Conservation (phyloP, 345 rosid species). For the Fremontodendron californicum region DNA sequence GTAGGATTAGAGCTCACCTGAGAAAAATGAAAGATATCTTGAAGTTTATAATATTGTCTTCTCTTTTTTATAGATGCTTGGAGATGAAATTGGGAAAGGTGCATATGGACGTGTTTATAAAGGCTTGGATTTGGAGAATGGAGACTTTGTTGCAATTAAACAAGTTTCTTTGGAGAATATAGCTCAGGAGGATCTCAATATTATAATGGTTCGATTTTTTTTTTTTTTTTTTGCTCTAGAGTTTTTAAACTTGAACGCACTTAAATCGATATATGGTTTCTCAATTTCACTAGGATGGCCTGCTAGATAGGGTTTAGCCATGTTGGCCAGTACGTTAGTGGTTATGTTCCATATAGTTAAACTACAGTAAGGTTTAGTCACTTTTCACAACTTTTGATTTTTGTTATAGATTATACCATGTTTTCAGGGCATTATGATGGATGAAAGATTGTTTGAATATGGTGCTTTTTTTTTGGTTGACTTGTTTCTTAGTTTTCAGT, state of each 20-base stretch:
- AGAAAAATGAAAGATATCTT: not conserved
- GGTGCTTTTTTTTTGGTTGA: not conserved
- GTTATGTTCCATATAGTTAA: not conserved
- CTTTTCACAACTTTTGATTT: not conserved
- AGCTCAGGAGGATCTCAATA: slow-evolving; percentile 96
- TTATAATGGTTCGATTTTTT: slow-evolving; percentile 69
- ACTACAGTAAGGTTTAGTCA: not conserved
- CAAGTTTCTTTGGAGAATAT: slow-evolving; percentile 98
- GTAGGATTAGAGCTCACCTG: not conserved
- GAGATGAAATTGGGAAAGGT: slow-evolving; percentile 99
- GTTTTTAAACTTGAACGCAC: not conserved
- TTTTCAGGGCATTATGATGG: not conserved
- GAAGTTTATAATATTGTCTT: not conserved
- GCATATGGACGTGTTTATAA: slow-evolving; percentile 98
- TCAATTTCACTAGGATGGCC: not conserved
- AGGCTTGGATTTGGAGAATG: slow-evolving; percentile 99
- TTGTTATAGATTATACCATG: not conserved
- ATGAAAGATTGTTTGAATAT: not conserved
- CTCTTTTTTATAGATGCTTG: slow-evolving; percentile 64
- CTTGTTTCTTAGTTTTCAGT: not conserved
- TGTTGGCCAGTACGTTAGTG: not conserved
- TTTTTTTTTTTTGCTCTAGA: not conserved
- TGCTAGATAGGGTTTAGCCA: not conserved
- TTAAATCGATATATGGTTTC: not conserved
- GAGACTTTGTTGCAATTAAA: slow-evolving; percentile 95